Base-by-base conservation (phyloP, 345 rosid species). In the Corchorus capsularis region DNA sequence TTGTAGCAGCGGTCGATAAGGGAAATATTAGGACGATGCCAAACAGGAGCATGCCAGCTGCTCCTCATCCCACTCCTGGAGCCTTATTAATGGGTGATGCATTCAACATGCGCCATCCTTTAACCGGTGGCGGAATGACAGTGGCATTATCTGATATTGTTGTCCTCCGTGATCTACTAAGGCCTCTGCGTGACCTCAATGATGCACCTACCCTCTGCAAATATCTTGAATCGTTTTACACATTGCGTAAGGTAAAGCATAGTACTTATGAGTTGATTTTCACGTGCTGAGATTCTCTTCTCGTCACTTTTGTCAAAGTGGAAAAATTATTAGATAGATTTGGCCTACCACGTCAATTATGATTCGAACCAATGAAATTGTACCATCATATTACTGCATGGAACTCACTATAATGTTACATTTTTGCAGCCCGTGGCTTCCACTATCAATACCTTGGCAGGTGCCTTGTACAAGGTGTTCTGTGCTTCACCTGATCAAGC, bases 91-190 rank as follows among this genome's bases (percentile, higher is more conserved):
- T 86, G 86, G 89, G 89, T 54, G 89, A 86, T 65, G 86, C 89
- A 63, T 83, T 86, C 41, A 86, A 86, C 80, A 86, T 86, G 89
- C 89, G 89, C 39, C 89, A 83, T 79, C 89, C 89, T 19, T 54
- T 83, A 69, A 86, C 89, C 0, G 89, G 87, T 43, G 89, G 89
- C 62, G 89, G 89, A 54, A 86, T 86, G 89, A 86, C 89, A 0
- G 89, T 86, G 5, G 85, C 86, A 35, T 79, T 86, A 68, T 81
- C 89, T 32, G 89, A 86, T 64, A 86, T 86, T 5, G 89, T 86
- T 72, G 87, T 86, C 69, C 73, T 86, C 32, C 83, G 87, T 16
- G 65, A 86, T 75, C 86, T 86, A 9, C 87, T 86, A 4, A 81
- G 83, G 71, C 86, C 89, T 2, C 54, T 86, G 27, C 79, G 15